A percentile compares a stretch with the other conserved stretches of the same genome.
Conservation (phyloP, 805 yeast species). For the Saccharomycopsis guyanensis region DNA sequence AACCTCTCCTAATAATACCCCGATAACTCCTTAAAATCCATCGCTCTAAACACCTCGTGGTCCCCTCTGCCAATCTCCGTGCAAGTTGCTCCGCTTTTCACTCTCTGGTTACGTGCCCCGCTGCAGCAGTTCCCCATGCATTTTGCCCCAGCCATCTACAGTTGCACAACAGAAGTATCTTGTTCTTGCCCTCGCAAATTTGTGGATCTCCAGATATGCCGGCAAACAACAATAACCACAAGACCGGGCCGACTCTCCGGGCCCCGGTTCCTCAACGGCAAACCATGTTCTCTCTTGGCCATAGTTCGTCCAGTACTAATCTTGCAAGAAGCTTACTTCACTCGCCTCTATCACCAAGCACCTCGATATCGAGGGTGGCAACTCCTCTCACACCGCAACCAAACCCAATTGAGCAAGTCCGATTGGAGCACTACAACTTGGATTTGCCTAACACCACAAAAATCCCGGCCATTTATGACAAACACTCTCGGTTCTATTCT, state of each 20-base stretch:
- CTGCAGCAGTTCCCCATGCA: too few relatives aligned
- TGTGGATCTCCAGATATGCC: too few relatives aligned
- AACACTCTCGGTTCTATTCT: constrained; percentile 34
- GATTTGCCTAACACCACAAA: constrained; percentile 38
- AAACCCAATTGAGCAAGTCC: constrained; percentile 21
- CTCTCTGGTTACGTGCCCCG: too few relatives aligned
- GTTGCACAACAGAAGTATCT: too few relatives aligned
- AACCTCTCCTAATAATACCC: too few relatives aligned
- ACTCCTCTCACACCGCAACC: constrained; percentile 20
- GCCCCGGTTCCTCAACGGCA: constrained; percentile 10
- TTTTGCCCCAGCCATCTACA: too few relatives aligned
- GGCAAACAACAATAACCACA: not conserved
- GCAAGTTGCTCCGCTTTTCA: too few relatives aligned
- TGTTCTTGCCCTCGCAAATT: too few relatives aligned
- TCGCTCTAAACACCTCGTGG: too few relatives aligned
- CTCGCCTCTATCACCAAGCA: constrained; percentile 7
- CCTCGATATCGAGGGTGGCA: constrained; percentile 4
- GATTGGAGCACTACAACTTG: constrained; percentile 37
- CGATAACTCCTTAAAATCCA: too few relatives aligned
- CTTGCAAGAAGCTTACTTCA: constrained; percentile 7
- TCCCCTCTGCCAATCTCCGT: too few relatives aligned
- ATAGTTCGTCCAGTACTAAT: not conserved
- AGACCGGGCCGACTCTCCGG: too few relatives aligned
- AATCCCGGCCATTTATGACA: constrained; percentile 32
- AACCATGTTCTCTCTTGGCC: not conserved